Evolutionary conservation across 768 basidiomycete genomes (phyloP).

Genomic region (Sarcodon aspratus): DNA sequence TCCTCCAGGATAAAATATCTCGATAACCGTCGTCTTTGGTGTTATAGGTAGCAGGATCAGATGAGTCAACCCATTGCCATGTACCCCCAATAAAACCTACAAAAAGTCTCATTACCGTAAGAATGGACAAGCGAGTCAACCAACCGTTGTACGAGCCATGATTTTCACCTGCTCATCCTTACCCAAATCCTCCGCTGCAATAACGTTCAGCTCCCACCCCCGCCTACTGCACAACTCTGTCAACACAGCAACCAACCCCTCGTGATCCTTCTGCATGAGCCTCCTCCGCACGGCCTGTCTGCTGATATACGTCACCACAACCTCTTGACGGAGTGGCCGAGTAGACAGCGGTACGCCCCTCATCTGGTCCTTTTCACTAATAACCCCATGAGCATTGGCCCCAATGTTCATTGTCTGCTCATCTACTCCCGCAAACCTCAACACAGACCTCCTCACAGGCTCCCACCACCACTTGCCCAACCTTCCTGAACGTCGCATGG

Average conservation of each 20-base stretch:
- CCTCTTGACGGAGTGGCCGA: conserved; percentile 17
- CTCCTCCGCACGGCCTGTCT: conserved; percentile 49
- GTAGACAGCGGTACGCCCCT: conserved; percentile 1
- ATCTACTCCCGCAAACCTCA: conserved; percentile 52
- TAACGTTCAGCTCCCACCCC: conserved; percentile 49
- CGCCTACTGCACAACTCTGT: conserved; percentile 31
- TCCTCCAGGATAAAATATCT: conserved; percentile 69
- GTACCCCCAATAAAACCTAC: conserved; percentile 61
- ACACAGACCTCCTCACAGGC: conserved; percentile 49
- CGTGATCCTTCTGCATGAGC: conserved; percentile 45
- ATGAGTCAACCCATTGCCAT: conserved; percentile 77
- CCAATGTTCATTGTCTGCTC: conserved; percentile 19
- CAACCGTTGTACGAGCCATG: conserved; percentile 58
- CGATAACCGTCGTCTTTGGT: conserved; percentile 66
- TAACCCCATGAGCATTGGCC: conserved; percentile 6
- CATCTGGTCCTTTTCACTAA: conserved; percentile 1
- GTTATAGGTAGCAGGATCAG: conserved; percentile 75
- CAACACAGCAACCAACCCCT: conserved; percentile 37
- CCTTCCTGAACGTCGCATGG: conserved; percentile 26
- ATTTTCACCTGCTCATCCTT: conserved; percentile 68
- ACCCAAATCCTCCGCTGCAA: conserved; percentile 52
- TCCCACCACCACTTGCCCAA: conserved; percentile 65
- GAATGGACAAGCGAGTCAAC: conserved; percentile 10
- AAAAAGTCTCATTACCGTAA: conserved; percentile 2
- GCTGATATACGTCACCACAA: conserved; percentile 66